These are phyloP conservation scores for Globisporangium irregulare DNA, from an alignment of 352 stramenopile genomes.

Conservation along the genomic window DNA sequence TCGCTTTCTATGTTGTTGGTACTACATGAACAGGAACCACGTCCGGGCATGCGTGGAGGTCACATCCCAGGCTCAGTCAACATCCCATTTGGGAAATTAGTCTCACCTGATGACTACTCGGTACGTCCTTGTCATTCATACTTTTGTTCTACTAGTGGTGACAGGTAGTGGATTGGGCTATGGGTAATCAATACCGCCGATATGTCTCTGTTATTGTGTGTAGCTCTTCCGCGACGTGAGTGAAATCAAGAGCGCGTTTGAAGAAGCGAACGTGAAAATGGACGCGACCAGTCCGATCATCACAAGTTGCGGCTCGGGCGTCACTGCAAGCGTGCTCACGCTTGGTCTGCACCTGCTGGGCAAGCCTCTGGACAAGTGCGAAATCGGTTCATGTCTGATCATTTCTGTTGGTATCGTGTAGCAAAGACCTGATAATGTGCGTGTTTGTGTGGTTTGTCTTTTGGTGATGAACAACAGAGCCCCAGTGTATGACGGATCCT, in stretches of 20 bases:
- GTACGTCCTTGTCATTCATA: conserved; percentile 29
- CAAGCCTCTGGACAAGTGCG: conserved; percentile 70
- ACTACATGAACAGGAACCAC: conserved; percentile 68
- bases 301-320: conserved; percentile 76
- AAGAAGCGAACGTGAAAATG: conserved; percentile 58
- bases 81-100: conserved; percentile 87
- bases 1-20: neutral
- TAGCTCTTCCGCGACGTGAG: conserved; percentile 71
- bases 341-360: conserved; percentile 63
- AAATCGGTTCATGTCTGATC: neutral
- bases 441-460: conserved; percentile 1
- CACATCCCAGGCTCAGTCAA: conserved; percentile 92
- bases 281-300: conserved; percentile 59
- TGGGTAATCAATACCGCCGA: neutral
- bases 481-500: conserved; percentile 89
- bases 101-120: conserved; percentile 83
- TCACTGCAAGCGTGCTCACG: conserved; percentile 62
- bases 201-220: conserved; percentile 19
- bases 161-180: neutral
- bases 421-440: neutral
- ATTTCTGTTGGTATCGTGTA: conserved; percentile 7
- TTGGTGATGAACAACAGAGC: conserved; percentile 26
- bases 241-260: conserved; percentile 80
- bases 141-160: conserved; percentile 30
- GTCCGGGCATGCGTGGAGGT: conserved; percentile 86